Evolutionary conservation across 352 stramenopile genomes (phyloP), one percentile per base, ranked within the genome.

Genomic region (Globisporangium heterothallicum): DNA sequence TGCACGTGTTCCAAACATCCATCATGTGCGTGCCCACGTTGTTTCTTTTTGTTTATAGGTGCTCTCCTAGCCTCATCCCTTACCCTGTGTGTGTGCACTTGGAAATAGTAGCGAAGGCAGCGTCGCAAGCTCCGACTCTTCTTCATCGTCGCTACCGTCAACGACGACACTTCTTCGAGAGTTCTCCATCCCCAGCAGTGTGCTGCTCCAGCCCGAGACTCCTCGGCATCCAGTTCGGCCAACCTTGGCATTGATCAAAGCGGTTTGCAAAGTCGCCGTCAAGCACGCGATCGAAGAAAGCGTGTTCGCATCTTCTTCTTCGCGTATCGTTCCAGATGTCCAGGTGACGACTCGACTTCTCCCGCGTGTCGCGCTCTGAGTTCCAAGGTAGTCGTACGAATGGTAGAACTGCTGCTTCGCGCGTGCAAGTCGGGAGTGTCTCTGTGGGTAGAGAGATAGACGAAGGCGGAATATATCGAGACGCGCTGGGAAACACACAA

Each of bases 161-260:
- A 24, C 58, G 46, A 49, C 47, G 53, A 50, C 68, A 2, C 19
- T 40, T 25, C 49, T 86, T 16, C 70, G 74, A 18, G 69, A 82
- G 36, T 85, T 87, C 54, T 82, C 76, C 6, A 51, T 81, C 9
- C 76, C 76, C 19, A 58, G 72, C 26, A 62, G 72, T 44, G 44
- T 83, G 42, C n/a, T n/a, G n/a, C 36, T 77, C 14, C 14, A 53
- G 19, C 30, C 16, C 30, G 16, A 36, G 16, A 3, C 30, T 3
- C 2, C 30, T 16, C 6, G 30, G 9, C 30, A 8, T 3, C 30
- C 3, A 36, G 30, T 36, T 8, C 30, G 16, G 6, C 30, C 30
- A 36, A 36, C 3, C 30, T 8, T 36, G 6, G 30, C 30, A 36
- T 36, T 36, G 30, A 36, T 36, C 30, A 36, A 36, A 8, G 30